A percentile compares a stretch with the other conserved stretches of the same genome.
phyloP scores from a whole-genome alignment of 1,284 basidiomycete genomes.

The Pisolithus thermaeus region DNA sequence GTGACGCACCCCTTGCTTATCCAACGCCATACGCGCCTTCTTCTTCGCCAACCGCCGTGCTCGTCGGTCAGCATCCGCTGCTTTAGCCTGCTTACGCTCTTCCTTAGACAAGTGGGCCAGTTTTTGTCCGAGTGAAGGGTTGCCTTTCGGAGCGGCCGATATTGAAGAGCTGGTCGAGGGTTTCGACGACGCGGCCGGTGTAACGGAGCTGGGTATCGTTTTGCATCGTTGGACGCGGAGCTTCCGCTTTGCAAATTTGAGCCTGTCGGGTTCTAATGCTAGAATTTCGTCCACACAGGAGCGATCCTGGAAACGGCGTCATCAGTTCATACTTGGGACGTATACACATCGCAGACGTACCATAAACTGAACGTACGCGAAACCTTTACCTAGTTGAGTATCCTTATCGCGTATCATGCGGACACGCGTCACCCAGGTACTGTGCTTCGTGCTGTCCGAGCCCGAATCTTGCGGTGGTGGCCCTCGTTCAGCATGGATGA shows the following conservation, averaged over 20 bases:
- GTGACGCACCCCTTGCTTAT: slow-evolving; percentile 37
- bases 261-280: slow-evolving; percentile 63
- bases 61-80: slow-evolving; percentile 69
- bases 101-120: slow-evolving; percentile 77
- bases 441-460: slow-evolving; percentile 27
- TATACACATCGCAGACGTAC: slow-evolving; percentile 42
- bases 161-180: slow-evolving; percentile 8
- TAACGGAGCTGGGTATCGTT: slow-evolving; percentile 36
- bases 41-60: slow-evolving; percentile 87
- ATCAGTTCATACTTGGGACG: slow-evolving; percentile 3
- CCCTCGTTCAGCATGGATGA: slow-evolving; percentile 75
- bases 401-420: slow-evolving; percentile 88
- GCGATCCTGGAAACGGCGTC: slow-evolving; percentile 54
- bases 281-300: slow-evolving; percentile 88
- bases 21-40: slow-evolving; percentile 54
- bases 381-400: slow-evolving; percentile 96
- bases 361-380: slow-evolving; percentile 88
- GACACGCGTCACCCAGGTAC: slow-evolving; percentile 77
- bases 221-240: slow-evolving; percentile 84
- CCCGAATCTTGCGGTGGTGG: slow-evolving; percentile 26
- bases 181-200: slow-evolving; percentile 12
- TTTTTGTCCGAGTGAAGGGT: slow-evolving; percentile 74
- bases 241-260: slow-evolving; percentile 87
- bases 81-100: slow-evolving; percentile 78
- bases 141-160: slow-evolving; percentile 59